Base-by-base conservation (phyloP, 2,329 filamentous ascomycete genomes). In the Hymenotorrendiella dingleyae region DNA sequence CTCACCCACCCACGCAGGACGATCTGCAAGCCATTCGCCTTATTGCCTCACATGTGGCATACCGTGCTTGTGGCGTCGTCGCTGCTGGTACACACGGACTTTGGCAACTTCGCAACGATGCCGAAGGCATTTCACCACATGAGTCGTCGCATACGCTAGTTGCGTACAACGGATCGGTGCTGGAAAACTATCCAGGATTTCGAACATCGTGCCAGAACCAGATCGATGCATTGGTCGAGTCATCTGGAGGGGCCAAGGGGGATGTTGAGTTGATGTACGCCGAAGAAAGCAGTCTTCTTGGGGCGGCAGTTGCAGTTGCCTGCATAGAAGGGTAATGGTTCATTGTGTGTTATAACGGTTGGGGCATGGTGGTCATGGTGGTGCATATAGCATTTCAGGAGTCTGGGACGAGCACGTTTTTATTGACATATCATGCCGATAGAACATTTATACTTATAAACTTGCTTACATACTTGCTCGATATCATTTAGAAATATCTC, bases 91-190 rank as follows among this genome's bases (percentile, higher is more conserved):
- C 82, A 3, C 76, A 75, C 54, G 72, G 73, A 2, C 66, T 83
- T 8, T 81, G 78, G 77, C 66, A 73, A 27, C 59, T 81, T 30
- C 71, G 73, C 4, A 64, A 70, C 40, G 70, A 74, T 37, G 64
- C 67, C 16, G 67, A 74, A 41, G 49, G 59, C 26, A 63, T 67
- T 20, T 6, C 28, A 1, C 35, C 50, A 12, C 10, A 34, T 6
- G 36, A 64, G 62, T 46, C 51, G 56, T 20, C 73, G 6, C 64
- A 67, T 43, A 80, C 76, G 3, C 72, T 76, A 2, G 77, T 91
- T n/a, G 83, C 83, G 3, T 90, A 83, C 64, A 89, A 87, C 57
- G 86, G 86, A 33, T 84, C 81, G 21, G 84, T 91, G 37, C 80
- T 90, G 39, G 84, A 90, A 63, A 81, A 82, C 54, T 91, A 90